Evolutionary conservation across 2,329 filamentous ascomycete genomes (phyloP).

Genomic region (Nemania sp.): DNA sequence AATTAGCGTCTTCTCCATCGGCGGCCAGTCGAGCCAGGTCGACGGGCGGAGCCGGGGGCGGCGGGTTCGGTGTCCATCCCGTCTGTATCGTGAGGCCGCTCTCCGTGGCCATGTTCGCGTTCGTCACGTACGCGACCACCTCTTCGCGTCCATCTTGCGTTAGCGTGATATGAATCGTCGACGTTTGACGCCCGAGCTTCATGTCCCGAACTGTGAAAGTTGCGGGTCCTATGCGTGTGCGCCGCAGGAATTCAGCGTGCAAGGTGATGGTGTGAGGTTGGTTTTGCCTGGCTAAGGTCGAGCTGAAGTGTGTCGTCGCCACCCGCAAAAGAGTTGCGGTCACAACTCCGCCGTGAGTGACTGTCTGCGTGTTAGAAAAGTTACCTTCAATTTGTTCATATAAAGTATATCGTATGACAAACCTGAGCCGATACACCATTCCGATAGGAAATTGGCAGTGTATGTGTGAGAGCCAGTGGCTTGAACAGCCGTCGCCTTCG

Average conservation of each 20-base stretch:
- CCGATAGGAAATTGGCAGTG: constrained; percentile 27
- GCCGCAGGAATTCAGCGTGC: constrained; percentile 40
- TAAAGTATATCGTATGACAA: too few relatives aligned
- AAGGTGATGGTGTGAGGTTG: constrained; percentile 39
- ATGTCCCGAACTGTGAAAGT: constrained; percentile 35
- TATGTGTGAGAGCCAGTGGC: constrained; percentile 33
- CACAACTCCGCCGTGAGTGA: constrained; percentile 73
- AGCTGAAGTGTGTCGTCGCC: constrained; percentile 37
- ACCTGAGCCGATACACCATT: constrained; percentile 40
- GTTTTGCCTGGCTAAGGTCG: constrained; percentile 36
- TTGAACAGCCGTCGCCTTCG: constrained; percentile 31
- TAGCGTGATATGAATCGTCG: constrained; percentile 39
- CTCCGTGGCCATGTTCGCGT: constrained; percentile 64
- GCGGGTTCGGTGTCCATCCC: constrained; percentile 51
- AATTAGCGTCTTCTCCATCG: constrained; percentile 35
- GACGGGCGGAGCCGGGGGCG: constrained; percentile 37
- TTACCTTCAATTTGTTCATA: too few relatives aligned
- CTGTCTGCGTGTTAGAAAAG: too few relatives aligned
- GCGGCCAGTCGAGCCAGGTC: constrained; percentile 30
- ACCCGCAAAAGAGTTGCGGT: constrained; percentile 64
- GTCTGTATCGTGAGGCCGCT: constrained; percentile 56
- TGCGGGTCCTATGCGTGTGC: constrained; percentile 37
- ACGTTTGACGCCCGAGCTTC: constrained; percentile 42
- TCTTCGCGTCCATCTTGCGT: constrained; percentile 54
- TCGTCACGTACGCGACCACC: constrained; percentile 66